phyloP scores from a whole-genome alignment of 352 stramenopile species.

The Peronospora belbahrii region DNA sequence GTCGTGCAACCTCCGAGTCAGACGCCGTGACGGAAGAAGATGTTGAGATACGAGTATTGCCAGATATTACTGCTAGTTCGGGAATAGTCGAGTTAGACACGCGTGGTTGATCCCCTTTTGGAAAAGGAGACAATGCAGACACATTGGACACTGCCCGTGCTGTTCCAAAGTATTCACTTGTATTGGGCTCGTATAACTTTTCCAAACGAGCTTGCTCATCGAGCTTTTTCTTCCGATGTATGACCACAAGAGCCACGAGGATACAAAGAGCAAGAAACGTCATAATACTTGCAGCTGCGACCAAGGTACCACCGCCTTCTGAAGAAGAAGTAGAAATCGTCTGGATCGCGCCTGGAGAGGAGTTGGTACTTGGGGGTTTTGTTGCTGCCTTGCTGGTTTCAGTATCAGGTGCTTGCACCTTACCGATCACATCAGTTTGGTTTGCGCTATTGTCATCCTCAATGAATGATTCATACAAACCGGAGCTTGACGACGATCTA shows the following conservation, averaged over 20 bases:
- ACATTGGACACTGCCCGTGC: constrained; percentile 19
- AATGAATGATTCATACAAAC: constrained; percentile 1
- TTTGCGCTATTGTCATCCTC: constrained; percentile 7
- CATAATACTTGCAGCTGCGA: constrained; percentile 44
- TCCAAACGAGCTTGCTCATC: constrained; percentile 35
- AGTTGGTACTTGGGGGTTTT: constrained; percentile 5
- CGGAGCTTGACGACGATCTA: constrained; percentile 22
- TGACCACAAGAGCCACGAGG: constrained; percentile 41
- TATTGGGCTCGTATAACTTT: constrained; percentile 32
- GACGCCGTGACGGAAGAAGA: constrained; percentile 41
- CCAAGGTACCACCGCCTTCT: constrained; percentile 24
- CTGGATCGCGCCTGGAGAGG: constrained; percentile 9
- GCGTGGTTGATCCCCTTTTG: constrained; percentile 13
- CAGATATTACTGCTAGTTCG: constrained; percentile 29
- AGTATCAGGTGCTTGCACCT: constrained; percentile 17
- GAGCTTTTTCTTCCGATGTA: constrained; percentile 49
- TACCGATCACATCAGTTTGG: constrained; percentile 23
- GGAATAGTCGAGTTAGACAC: constrained; percentile 40
- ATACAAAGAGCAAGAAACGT: constrained; percentile 35
- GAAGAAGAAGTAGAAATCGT: constrained; percentile 43
- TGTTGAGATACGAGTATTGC: constrained; percentile 31
- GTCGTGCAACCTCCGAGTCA: constrained; percentile 26
- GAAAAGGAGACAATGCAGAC: constrained; percentile 29
- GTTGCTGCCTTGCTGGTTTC: constrained; percentile 4
- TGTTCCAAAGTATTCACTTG: constrained; percentile 37